Base-by-base conservation (phyloP, 1,284 basidiomycete genomes). In the Lignosus rhinocerotis region DNA sequence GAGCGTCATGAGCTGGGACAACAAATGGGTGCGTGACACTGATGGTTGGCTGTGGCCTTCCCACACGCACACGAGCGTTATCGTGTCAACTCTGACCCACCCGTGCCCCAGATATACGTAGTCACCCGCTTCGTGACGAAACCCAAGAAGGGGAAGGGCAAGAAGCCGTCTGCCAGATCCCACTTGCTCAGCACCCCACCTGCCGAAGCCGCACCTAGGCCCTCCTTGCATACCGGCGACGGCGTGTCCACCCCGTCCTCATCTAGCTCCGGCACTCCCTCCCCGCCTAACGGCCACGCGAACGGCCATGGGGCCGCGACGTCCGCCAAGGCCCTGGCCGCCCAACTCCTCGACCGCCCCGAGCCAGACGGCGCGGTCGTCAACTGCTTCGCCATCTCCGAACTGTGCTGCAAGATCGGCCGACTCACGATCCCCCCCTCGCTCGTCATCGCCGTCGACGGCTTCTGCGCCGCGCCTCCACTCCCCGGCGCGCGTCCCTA, bases 371-470 rank as follows among this genome's bases (percentile, higher is more conserved):
- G 84, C 53, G 78, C 80, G 4, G 77, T 81, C 14, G 74, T 93
- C 4, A 84, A 92, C 70, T 90, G 88, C 64, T 70, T 92, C 59
- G 79, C 82, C 38, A 76, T 94, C 49, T 86, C 86, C 39, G 83
- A 86, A 61, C 71, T 85, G 53, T 90, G 88, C 68, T 92, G 87
- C 81, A 93, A 93, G 73, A 72, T 83, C 44, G 88, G 86, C 0
- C 80, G 91, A 1, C 83, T 92, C 60, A 93, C 90, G 11, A 79
- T 93, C 52, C 92, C 92, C 3, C 92, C 92, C 10, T 76, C 75
- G 2, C 61, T 90, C 56, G 78, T 81, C 9, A 69, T 87, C 32
- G 85, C 81, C 0, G 66, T 73, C 3, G 83, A 85, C 55, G 87
- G 86, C 0, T 81, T 85, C 66, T 75, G 14, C 48, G 11, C 48